Base-by-base conservation (phyloP, 805 yeast species). In the Candida xiaguanensis region DNA sequence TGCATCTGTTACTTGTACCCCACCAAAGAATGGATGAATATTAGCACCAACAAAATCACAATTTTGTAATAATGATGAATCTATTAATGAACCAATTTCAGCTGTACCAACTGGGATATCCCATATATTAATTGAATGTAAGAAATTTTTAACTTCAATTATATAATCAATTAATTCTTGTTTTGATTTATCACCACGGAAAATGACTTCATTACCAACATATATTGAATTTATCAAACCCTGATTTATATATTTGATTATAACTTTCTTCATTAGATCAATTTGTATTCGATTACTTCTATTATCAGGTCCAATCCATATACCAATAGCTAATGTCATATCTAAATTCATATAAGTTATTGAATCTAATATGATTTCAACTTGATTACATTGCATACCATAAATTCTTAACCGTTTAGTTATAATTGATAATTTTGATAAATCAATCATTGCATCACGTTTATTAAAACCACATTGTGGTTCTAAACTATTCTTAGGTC, bases 1-100 rank as follows among this genome's bases (percentile, higher is more conserved):
- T 0, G 85, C 79, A 2, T 55, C 50, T 8, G 59, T 46, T 1
- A 74, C 82, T 1, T 45, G 39, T 0, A 68, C 71, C 0, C 89
- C 89, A 1, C 78, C 75, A 54, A 81, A 79, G 44, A 82, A 82
- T 2, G 89, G 88, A 57, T 80, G 85, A 4, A 79, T 62, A 49
- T 80, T 81, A 7, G 80, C 77, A 0, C 86, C 88, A 23, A 77
- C 53, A 8, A 80, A 56, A 48, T 82, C 87, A 47, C 78, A 71
- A 2, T 52, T 59, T 25, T 55, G 49, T 22, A 76, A 50, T 20
- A 78, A 47, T 3, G 60, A 61, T 3, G 52, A 43, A 20, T 63
- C 65, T 29, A 78, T 58, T 27, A 61, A 58, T 1, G 78, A 67
- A 0, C 82, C 83, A 27, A 77, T 55, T 33, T 82, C 88, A 0